Conservation (phyloP, 2,329 filamentous ascomycete species). For the Colletotrichum incanum region DNA sequence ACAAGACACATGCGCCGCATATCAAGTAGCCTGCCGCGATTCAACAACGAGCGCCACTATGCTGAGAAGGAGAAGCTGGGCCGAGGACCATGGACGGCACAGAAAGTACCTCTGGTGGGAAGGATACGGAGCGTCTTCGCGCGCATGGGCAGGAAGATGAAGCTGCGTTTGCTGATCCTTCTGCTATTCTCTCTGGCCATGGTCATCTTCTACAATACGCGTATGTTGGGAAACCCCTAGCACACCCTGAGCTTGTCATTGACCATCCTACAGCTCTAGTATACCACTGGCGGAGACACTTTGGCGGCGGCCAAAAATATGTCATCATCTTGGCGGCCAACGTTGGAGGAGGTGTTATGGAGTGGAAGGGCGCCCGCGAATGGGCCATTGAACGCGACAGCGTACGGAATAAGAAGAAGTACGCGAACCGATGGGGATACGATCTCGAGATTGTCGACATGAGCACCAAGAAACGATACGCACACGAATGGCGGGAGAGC, state of each 20-base stretch:
- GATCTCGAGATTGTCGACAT: constrained; percentile 97
- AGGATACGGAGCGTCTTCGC: constrained; percentile 63
- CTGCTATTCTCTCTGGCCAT: constrained; percentile 74
- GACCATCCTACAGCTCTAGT: constrained; percentile 61
- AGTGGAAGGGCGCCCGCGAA: constrained; percentile 97
- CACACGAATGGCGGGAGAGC: constrained; percentile 98
- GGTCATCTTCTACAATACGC: constrained; percentile 79
- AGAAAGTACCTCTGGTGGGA: constrained; percentile 62
- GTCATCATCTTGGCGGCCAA: constrained; percentile 96
- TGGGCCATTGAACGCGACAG: constrained; percentile 99
- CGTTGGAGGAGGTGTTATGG: constrained; percentile 96
- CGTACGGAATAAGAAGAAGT: constrained; percentile 93
- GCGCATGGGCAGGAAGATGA: constrained; percentile 76
- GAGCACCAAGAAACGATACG: constrained; percentile 98
- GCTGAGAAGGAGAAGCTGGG: constrained; percentile 85
- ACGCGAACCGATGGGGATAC: constrained; percentile 91
- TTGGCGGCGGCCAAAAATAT: constrained; percentile 90
- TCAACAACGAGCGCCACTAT: constrained; percentile 71
- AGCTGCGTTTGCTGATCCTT: constrained; percentile 73
- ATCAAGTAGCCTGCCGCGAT: constrained; percentile 83
- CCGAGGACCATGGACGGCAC: constrained; percentile 69
- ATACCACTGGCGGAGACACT: constrained; percentile 79
- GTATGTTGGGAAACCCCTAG: constrained; percentile 68
- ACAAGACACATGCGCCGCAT: constrained; percentile 86
- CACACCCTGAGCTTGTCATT: constrained; percentile 43